These are phyloP conservation scores for Fusarium keratoplasticum DNA, from an alignment of 2,329 filamentous ascomycete genomes.

Conservation along the genomic window DNA sequence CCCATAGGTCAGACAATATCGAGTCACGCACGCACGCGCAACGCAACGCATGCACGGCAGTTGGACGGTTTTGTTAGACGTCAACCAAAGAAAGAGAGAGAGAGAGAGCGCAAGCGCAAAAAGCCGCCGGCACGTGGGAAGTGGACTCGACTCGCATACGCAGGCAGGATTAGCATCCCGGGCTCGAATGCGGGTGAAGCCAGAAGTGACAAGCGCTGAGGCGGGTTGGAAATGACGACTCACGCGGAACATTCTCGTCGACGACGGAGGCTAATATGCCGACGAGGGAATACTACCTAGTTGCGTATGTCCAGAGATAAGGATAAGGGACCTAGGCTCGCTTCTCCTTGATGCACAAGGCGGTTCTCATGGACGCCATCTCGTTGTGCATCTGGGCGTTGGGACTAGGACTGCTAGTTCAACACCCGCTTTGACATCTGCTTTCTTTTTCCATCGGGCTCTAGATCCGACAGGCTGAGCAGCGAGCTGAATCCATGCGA, in stretches of 20 bases:
- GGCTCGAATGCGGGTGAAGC: constrained; percentile 13
- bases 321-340: not conserved
- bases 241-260: constrained; percentile 1
- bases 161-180: constrained; percentile 2
- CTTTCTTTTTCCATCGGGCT: constrained; percentile 25
- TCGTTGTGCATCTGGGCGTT: constrained; percentile 16
- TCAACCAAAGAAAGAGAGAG: not conserved
- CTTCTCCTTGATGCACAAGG: not conserved
- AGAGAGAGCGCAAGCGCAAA: not conserved
- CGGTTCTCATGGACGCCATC: constrained; percentile 1
- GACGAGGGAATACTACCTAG: not conserved
- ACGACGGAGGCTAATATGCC: constrained; percentile 1
- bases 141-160: not conserved
- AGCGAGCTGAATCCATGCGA: constrained; percentile 22
- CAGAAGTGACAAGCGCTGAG: constrained; percentile 10
- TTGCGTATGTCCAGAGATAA: not conserved
- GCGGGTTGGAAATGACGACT: not conserved
- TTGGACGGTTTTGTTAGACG: not conserved
- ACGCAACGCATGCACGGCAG: constrained; percentile 3
- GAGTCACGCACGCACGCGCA: not conserved
- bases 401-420: constrained; percentile 10
- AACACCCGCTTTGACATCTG: constrained; percentile 32
- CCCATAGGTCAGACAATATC: constrained; percentile 7
- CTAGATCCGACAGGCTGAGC: constrained; percentile 26
- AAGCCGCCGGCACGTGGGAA: constrained; percentile 14